A percentile compares a stretch with the other conserved stretches of the same genome.
These are phyloP conservation scores for Helotiales sp. DNA, from an alignment of 2,329 filamentous ascomycete genomes.

Conservation along the genomic window DNA sequence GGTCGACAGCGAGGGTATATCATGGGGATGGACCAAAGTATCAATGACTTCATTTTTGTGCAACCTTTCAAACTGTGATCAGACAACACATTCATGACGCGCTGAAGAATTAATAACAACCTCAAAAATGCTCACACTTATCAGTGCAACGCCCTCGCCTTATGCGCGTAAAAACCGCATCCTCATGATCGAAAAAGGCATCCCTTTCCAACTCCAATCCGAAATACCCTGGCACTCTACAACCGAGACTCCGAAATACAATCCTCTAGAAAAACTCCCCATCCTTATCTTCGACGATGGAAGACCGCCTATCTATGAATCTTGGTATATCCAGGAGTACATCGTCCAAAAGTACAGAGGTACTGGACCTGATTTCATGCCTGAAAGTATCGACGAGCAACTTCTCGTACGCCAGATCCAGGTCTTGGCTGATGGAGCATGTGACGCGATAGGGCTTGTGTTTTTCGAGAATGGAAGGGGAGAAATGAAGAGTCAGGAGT, in stretches of 20 bases:
- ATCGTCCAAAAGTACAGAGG: slow-evolving; percentile 15
- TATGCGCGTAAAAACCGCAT: slow-evolving; percentile 21
- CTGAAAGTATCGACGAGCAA: slow-evolving; percentile 9
- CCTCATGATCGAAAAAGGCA: slow-evolving; percentile 14
- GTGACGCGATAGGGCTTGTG: slow-evolving; percentile 12
- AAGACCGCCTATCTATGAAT: slow-evolving; percentile 14
- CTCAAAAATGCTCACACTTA: slow-evolving; percentile 15
- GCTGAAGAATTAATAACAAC: too few relatives aligned
- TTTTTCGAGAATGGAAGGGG: slow-evolving; percentile 15
- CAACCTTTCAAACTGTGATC: too few relatives aligned
- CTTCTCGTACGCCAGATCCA: slow-evolving; percentile 14
- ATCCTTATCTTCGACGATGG: slow-evolving; percentile 20
- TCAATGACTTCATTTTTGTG: background rate
- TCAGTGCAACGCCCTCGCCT: slow-evolving; percentile 14
- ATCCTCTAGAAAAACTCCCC: slow-evolving; percentile 18
- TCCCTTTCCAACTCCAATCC: slow-evolving; percentile 12
- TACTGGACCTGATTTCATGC: slow-evolving; percentile 14
- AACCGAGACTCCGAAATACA: slow-evolving; percentile 19
- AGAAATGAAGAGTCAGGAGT: slow-evolving; percentile 11
- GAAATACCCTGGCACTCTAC: slow-evolving; percentile 16
- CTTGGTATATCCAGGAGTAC: slow-evolving; percentile 20
- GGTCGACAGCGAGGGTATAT: background rate
- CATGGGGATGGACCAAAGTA: background rate
- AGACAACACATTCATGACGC: too few relatives aligned
- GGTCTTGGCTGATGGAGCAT: slow-evolving; percentile 17